Evolutionary conservation across 2,329 filamentous ascomycete species (phyloP), one percentile per base, ranked within the genome.

Genomic region (Fusarium oxysporum): DNA sequence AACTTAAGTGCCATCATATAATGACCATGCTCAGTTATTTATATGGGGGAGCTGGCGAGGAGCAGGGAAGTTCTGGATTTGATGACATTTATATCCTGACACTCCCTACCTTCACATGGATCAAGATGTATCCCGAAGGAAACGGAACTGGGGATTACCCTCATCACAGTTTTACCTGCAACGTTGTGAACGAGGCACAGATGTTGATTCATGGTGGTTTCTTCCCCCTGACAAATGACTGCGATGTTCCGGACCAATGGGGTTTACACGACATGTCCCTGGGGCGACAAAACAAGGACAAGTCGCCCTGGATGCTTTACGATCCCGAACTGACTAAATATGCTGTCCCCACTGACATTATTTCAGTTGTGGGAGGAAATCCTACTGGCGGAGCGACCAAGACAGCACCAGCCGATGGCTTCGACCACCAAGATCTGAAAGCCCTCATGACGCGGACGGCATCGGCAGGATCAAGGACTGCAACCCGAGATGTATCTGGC

Each of bases 181-280:
- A 90, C 72, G 86, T 91, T 14, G 73, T 80, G 25, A 84, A 86
- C 59, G 78, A 81, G 30, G 83, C 85, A 11, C 90, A 92, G 77
- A 91, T 92, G 89, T 78, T 92, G 32, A 82, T 92, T 61, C 87
- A 91, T 50, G 90, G 90, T 28, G 90, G 90, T 23, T 85, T 84
- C 53, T 91, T 91, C 70, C 86, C 89, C 0, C 71, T 81, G 8
- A 81, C 70, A 17, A 77, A 84, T 38, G 76, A 81, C 17, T 91
- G 89, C 74, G 89, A 92, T 75, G 81, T 82, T 8, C 81, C 83
- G 3, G 79, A 81, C 10, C 84, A 86, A 25, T 88, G 85, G 82
- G 89, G 88, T 10, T 84, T 86, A 14, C 89, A 91, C 78, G 89
- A 89, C 74, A 80, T 89, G 70, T 86, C 90, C 74, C 74, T 91